A percentile compares a stretch with the other conserved stretches of the same genome.
These are phyloP conservation scores for Graphiopsis chlorocephala DNA, from an alignment of 2,329 filamentous ascomycete species.

Conservation along the genomic window DNA sequence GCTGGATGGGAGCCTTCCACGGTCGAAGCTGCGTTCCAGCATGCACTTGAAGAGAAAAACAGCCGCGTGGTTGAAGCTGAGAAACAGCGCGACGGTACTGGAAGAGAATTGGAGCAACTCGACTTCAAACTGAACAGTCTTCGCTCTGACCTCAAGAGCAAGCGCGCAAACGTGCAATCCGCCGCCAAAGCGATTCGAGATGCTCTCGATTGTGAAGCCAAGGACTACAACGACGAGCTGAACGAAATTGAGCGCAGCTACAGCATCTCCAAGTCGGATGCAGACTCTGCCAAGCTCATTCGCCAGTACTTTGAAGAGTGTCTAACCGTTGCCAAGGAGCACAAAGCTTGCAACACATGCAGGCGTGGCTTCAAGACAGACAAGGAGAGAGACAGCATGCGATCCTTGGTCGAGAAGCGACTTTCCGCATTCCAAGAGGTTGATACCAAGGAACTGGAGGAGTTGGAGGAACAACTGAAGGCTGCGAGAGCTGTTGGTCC, in stretches of 20 bases:
- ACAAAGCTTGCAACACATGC: conserved; percentile 76
- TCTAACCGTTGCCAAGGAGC: conserved; percentile 61
- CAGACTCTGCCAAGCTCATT: conserved; percentile 55
- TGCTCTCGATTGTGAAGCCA: conserved; percentile 50
- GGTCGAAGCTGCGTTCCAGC: conserved; percentile 69
- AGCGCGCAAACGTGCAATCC: conserved; percentile 60
- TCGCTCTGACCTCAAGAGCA: conserved; percentile 58
- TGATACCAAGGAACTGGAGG: conserved; percentile 56
- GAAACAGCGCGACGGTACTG: conserved; percentile 66
- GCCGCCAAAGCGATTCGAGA: conserved; percentile 57
- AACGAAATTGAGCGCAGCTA: conserved; percentile 51
- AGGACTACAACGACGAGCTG: conserved; percentile 52
- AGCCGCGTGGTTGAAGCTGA: conserved; percentile 62
- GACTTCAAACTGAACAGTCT: conserved; percentile 68
- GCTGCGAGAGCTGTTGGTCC: conserved; percentile 59
- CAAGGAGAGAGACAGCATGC: conserved; percentile 61
- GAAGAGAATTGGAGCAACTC: conserved; percentile 69
- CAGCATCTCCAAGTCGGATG: conserved; percentile 58
- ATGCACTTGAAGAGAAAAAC: conserved; percentile 56
- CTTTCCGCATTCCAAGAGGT: conserved; percentile 35
- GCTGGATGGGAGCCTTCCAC: conserved; percentile 65
- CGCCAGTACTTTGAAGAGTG: conserved; percentile 67
- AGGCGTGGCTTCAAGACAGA: conserved; percentile 62
- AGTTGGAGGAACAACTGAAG: conserved; percentile 48
- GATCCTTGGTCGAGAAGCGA: conserved; percentile 62